These are phyloP conservation scores for Hydnum rufescens DNA, from an alignment of 768 basidiomycete genomes.

Conservation along the genomic window DNA sequence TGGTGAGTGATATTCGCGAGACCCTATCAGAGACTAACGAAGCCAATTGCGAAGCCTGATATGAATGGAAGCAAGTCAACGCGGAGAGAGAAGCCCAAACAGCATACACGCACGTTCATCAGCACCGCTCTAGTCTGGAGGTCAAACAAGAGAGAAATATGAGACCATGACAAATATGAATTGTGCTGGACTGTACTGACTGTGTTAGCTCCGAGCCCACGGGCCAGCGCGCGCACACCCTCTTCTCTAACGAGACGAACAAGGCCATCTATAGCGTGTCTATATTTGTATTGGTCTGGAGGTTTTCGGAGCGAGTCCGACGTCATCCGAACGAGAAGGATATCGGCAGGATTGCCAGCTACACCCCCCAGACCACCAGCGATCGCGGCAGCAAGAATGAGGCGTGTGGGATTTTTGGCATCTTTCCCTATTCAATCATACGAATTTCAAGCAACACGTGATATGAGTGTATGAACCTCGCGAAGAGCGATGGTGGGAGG, in stretches of 20 bases:
- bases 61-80: not conserved
- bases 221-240: constrained; percentile 5
- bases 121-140: constrained; percentile 8
- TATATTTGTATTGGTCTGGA: constrained; percentile 6
- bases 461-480: not conserved
- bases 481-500: no score
- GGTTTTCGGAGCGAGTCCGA: constrained; percentile 8
- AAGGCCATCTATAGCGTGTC: constrained; percentile 9
- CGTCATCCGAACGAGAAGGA: constrained; percentile 11
- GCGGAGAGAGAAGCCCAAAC: not conserved
- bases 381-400: constrained; percentile 8
- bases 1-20: not conserved
- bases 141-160: not conserved
- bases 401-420: not conserved
- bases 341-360: constrained; percentile 11
- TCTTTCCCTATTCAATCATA: constrained; percentile 5
- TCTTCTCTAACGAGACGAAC: constrained; percentile 9
- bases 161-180: not conserved
- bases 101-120: constrained; percentile 8
- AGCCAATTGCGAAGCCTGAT: constrained; percentile 9
- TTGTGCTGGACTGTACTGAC: not conserved
- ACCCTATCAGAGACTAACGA: constrained; percentile 2
- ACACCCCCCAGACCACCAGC: constrained; percentile 10
- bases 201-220: constrained; percentile 8
- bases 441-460: not conserved